A percentile compares a stretch with the other conserved stretches of the same genome.
Evolutionary conservation across 805 yeast species (phyloP).

Genomic region (Teunomyces cretensis): DNA sequence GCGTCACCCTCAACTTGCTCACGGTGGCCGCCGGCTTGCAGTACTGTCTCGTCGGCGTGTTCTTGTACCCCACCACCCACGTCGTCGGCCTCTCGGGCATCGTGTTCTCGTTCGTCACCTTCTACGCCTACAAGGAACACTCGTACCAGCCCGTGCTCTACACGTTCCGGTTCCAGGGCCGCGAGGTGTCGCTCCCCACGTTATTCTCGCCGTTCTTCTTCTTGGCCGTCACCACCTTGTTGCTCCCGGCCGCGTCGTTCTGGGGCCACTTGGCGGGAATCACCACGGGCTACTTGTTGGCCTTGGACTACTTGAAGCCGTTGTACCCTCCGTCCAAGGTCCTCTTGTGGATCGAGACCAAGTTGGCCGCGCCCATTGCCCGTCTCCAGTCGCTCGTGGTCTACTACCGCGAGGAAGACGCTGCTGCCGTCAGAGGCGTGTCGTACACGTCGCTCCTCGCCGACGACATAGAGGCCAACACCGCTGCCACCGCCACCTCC

Average conservation of each 20-base stretch:
- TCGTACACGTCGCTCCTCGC: slow-evolving; percentile 28
- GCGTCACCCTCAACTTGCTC: slow-evolving; percentile 68
- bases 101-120: slow-evolving; percentile 66
- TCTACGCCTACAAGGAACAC: slow-evolving; percentile 51
- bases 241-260: slow-evolving; percentile 68
- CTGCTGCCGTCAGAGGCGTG: slow-evolving; percentile 43
- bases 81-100: slow-evolving; percentile 75
- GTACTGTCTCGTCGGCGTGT: slow-evolving; percentile 51
- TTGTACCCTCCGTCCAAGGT: slow-evolving; percentile 68
- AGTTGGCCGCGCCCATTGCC: slow-evolving; percentile 49
- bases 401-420: slow-evolving; percentile 62
- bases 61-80: slow-evolving; percentile 51
- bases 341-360: slow-evolving; percentile 63
- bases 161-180: slow-evolving; percentile 27
- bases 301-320: slow-evolving; percentile 52
- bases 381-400: slow-evolving; percentile 53
- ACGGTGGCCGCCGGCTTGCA: slow-evolving; percentile 70
- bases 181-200: slow-evolving; percentile 55
- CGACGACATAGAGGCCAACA: slow-evolving; percentile 21
- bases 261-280: slow-evolving; percentile 74
- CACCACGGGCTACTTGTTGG: slow-evolving; percentile 63
- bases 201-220: slow-evolving; percentile 53
- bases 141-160: slow-evolving; percentile 39
- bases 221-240: slow-evolving; percentile 47
- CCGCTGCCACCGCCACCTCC: neutral